Evolutionary conservation across 805 yeast species (phyloP), one percentile per base, ranked within the genome.

Genomic region (Kodamaea leandrae): DNA sequence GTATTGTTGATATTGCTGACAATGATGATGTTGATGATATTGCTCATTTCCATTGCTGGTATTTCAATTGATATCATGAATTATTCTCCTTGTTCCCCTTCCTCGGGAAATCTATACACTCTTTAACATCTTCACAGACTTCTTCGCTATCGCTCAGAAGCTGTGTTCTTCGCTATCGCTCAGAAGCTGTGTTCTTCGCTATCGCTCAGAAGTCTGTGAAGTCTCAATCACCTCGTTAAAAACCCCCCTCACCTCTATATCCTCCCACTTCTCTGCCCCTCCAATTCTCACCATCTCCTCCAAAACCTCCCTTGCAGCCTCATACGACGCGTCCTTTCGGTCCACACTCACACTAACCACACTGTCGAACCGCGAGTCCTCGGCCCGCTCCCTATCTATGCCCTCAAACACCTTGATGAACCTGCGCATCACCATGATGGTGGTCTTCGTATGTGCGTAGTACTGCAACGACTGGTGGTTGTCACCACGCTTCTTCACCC

Each of bases 391-490:
- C 16, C 90, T 76, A 44, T 74, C 64, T 3, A 86, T 69, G 0
- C 78, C 76, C 54, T 86, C 85, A 52, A 82, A 86, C 42, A 91
- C 65, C 8, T 70, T 70, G 35, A 86, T 66, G 53, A 90, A 89
- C 0, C 91, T 89, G 19, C 66, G 65, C 86, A 90, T 79, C 23
- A 91, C 83, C 20, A 72, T 75, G 25, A 68, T 61, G 0, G 86
- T 79, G 36, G 72, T 68, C 18, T 61, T 60, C 3, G 67, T 66
- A 7, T 82, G 79, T 42, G 74, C 72, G 0, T 54, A 55, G 4
- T 68, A 71, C 48, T 83, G 80, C 27, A 91, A 84, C 2, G 89
- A 78, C 56, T 85, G 96, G 57, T 91, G 99, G 47, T 85, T 83
- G 55, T 88, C 88, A 2, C 96, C 96, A 49, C 99, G 72, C 2